Base-by-base conservation (phyloP, 1,139 yeast species). In the Kurtzmaniella quercitrusa region DNA sequence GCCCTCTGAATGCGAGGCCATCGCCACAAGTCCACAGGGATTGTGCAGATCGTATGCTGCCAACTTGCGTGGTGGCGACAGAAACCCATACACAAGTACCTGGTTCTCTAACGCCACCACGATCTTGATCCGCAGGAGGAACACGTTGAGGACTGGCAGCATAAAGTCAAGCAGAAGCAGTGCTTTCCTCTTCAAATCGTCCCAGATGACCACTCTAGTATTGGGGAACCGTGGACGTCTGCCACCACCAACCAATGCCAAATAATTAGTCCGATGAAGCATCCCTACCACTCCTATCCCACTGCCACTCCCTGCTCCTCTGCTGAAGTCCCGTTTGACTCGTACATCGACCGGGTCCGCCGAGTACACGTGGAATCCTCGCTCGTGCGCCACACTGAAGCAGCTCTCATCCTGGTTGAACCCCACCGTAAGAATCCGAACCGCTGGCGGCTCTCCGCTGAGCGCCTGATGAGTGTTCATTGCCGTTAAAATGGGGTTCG, bases 351-450 rank as follows among this genome's bases (percentile, higher is more conserved):
- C 73, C 6, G 98, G 98, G 58, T 87, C 90, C 5, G 95, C 77
- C 58, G 85, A 86, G 69, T 82, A 91, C n/a, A 91, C 95, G 44
- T 83, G 68, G 60, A 91, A 89, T 23, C 97, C 97, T 42, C 73
- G 65, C 50, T 87, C 91, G 52, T 84, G 85, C 42, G 94, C 88
- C 27, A 88, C 71, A 19, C 96, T 88, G 65, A 91, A 90, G 59
- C 97, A 90, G 40, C 90, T 87, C 56, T 83, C 88, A 63, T 90
- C 96, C 64, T 89, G 96, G 63, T 91, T 91, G 69, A 90, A 90
- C 27, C 81, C 67, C 14, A 84, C 80, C 49, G 81, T 75, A 21
- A 84, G 67, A 34, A 85, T 70, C 44, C 65, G 64, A 11, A 14
- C 37, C 18, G 25, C 41, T 9, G 37, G 10, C 24, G n/a, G 37